Conservation (phyloP, 2,329 filamentous ascomycete genomes). For the Penicillium corylophilum region DNA sequence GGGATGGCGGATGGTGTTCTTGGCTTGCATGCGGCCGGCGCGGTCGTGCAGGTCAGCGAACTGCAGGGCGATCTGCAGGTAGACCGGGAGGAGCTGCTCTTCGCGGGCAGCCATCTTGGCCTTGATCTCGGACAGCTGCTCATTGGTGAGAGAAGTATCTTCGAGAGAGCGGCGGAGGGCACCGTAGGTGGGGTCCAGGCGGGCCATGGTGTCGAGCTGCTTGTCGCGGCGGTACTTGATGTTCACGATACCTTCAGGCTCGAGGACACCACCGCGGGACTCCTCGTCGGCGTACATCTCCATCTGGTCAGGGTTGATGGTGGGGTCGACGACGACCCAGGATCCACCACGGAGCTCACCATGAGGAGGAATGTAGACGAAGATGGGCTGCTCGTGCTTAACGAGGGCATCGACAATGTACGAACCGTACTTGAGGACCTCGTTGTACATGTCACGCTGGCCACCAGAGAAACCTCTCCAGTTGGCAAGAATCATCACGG, state of each 20-base stretch:
- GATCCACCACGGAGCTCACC: conserved; percentile 98
- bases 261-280: conserved; percentile 91
- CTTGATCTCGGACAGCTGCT: conserved; percentile 77
- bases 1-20: conserved; percentile 82
- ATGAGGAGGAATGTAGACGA: conserved; percentile 96
- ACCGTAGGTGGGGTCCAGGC: conserved; percentile 80
- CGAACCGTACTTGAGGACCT: conserved; percentile 98
- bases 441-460: conserved; percentile 99
- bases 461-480: conserved; percentile 99
- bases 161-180: conserved; percentile 76
- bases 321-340: conserved; percentile 98
- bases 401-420: conserved; percentile 98
- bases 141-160: conserved; percentile 66
- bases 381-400: conserved; percentile 98
- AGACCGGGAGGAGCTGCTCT: conserved; percentile 85
- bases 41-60: conserved; percentile 98
- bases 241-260: conserved; percentile 95
- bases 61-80: conserved; percentile 91
- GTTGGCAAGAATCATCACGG: conserved; percentile 98
- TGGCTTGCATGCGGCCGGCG: conserved; percentile 95
- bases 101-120: conserved; percentile 80
- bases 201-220: conserved; percentile 96
- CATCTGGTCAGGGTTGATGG: conserved; percentile 95
- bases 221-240: conserved; percentile 99
- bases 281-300: conserved; percentile 99